phyloP scores from a whole-genome alignment of 768 basidiomycete species.

The Amanita fuliginea region DNA sequence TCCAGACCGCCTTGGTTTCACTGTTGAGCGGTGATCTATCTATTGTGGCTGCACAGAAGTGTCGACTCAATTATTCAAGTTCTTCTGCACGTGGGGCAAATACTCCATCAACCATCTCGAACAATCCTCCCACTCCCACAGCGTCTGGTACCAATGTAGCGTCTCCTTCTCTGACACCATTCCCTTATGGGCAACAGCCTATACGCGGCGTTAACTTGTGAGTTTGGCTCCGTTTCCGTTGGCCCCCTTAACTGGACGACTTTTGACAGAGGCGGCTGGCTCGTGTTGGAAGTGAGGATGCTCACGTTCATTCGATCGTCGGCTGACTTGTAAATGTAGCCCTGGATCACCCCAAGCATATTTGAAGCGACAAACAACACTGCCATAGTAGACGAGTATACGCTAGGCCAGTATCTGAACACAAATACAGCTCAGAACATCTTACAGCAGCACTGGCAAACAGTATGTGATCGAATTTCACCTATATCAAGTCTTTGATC shows the following conservation, averaged over 20 bases:
- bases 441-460: constrained; percentile 46
- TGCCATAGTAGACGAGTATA: constrained; percentile 50
- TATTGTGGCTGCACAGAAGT: constrained; percentile 2
- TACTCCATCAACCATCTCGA: background rate
- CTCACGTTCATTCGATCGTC: background rate
- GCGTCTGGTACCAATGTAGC: background rate
- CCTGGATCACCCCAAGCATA: constrained; percentile 72
- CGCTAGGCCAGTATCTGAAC: constrained; percentile 44
- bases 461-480: constrained; percentile 19
- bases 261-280: constrained; percentile 45
- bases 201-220: constrained; percentile 56
- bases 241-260: background rate
- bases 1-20: background rate
- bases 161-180: background rate
- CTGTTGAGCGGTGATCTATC: constrained; percentile 1
- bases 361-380: constrained; percentile 52
- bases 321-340: constrained; percentile 23
- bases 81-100: background rate
- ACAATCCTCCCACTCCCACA: background rate
- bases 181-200: constrained; percentile 11
- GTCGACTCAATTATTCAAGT: constrained; percentile 1
- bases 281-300: constrained; percentile 40
- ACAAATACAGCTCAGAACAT: constrained; percentile 26
- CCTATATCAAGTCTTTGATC: constrained; percentile 1
- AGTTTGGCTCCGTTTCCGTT: constrained; percentile 15